Evolutionary conservation across 495 filamentous ascomycete genomes (phyloP), one percentile per base, ranked within the genome.

Genomic region (Alectoria sarmentosa): DNA sequence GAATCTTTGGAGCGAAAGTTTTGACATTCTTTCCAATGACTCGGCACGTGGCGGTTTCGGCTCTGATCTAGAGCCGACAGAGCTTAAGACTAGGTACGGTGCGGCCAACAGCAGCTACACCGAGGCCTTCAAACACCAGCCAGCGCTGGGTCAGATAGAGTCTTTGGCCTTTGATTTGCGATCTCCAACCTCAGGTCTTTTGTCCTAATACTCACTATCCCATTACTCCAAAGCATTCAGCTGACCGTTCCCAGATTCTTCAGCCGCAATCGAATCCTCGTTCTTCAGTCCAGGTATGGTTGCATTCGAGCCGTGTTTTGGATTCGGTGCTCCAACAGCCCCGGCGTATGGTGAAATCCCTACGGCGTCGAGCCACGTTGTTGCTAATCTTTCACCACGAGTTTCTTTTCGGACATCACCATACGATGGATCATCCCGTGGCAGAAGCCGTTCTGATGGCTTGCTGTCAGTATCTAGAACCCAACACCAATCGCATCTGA

Each of bases 391-490:
- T 49, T 62, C 42, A n/a, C 60, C 64, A 21, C 48, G 60, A n/a
- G 36, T 32, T 32, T 41, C 17, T 37, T 55, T 37, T 34, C 52
- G 59, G 17, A 63, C 36, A 34, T 60, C 60, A 28, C 67, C 60
- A 38, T 61, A 63, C 42, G 19, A 42, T 13, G 26, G 21, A 28
- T 26, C 10, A 19, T 46, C n/a, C 19, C 21, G 56, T 36, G 38
- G 54, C 11, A 37, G 44, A 21, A 69, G 59, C 64, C 58, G 48
- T 30, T 63, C 64, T 17, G 62, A 49, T 32, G 58, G 59, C n/a
- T 62, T 54, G 17, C 19, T 58, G 7, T 38, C 63, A 19, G 32
- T 60, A 39, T 61, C 46, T 42, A 56, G 46, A 48, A 34, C 64
- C 19, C 60, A 56, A n/a, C 54, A 56, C 23, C 57, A 59, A 23